These are phyloP conservation scores for Avena eriantha DNA, from an alignment of 176 grass and related monocot species.

Conservation along the genomic window DNA sequence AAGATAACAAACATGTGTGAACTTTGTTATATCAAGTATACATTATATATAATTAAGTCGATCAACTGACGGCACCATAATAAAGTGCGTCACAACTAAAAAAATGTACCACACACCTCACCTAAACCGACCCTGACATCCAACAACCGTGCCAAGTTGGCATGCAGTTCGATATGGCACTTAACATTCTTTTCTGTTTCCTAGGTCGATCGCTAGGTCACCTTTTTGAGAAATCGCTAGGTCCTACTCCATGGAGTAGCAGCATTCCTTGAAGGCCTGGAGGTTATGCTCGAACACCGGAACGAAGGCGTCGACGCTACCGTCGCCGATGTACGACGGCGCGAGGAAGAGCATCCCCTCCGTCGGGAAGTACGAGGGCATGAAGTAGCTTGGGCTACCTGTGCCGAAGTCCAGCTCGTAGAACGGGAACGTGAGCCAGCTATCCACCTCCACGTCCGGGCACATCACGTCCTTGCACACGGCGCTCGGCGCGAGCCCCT, in stretches of 20 bases:
- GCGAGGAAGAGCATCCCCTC: conserved; percentile 71
- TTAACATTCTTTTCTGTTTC: neutral
- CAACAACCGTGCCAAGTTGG: neutral
- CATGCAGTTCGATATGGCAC: neutral
- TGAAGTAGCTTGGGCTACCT: conserved; percentile 71
- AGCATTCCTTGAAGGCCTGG: conserved; percentile 64
- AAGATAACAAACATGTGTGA: neutral
- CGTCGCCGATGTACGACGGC: conserved; percentile 70
- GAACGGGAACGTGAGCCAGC: conserved; percentile 85
- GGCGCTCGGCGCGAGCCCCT: conserved; percentile 51
- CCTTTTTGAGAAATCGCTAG: too few relatives aligned
- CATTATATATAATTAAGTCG: neutral
- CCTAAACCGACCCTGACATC: neutral
- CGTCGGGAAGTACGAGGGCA: conserved; percentile 70
- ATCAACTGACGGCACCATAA: neutral
- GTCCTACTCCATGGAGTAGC: conserved; percentile 57
- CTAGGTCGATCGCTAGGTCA: neutral
- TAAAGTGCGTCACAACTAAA: neutral
- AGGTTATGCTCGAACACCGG: conserved; percentile 68
- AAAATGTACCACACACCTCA: neutral
- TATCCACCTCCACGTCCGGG: conserved; percentile 78
- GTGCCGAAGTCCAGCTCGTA: conserved; percentile 75
- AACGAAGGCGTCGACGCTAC: conserved; percentile 75
- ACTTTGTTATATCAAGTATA: conserved; percentile 1
- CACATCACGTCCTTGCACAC: conserved; percentile 55